A percentile compares a stretch with the other conserved stretches of the same genome.
Evolutionary conservation across 768 basidiomycete species (phyloP).

Genomic region (Multifurca ochricompacta): DNA sequence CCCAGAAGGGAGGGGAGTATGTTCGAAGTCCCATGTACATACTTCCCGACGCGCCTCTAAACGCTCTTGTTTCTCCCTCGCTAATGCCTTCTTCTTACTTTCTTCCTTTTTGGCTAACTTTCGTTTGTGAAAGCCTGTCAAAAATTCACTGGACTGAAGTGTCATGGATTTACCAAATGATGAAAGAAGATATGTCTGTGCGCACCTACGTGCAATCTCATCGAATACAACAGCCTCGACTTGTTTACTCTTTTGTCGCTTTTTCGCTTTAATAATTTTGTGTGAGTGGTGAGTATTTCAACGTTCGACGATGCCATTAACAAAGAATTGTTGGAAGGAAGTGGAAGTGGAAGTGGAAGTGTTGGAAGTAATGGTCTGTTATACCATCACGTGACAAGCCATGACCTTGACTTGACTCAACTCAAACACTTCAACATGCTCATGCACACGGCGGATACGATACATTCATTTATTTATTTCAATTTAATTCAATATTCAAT

Average conservation of each 20-base stretch:
- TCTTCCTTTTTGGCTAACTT: constrained; percentile 80
- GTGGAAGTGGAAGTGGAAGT: no score
- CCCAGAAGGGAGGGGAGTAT: neutral
- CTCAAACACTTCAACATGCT: no score
- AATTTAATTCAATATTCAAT: constrained; percentile 1
- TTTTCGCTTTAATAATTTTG: constrained; percentile 57
- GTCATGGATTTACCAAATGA: neutral
- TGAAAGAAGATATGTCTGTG: neutral
- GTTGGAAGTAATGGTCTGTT: no score
- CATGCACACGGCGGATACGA: no score
- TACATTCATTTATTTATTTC: neutral
- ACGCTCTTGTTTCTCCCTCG: constrained; percentile 70
- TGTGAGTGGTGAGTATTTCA: constrained; percentile 56
- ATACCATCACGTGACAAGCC: no score
- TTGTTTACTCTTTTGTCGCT: constrained; percentile 55
- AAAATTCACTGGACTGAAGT: constrained; percentile 55
- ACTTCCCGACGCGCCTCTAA: constrained; percentile 76
- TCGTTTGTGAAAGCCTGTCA: constrained; percentile 91
- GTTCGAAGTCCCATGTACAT: no score
- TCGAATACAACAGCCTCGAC: constrained; percentile 81
- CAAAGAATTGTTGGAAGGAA: no score
- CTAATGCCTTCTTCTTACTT: constrained; percentile 61
- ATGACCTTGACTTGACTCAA: no score
- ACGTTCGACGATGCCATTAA: constrained; percentile 38
- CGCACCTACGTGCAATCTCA: constrained; percentile 60